Evolutionary conservation across 2,329 filamentous ascomycete genomes (phyloP).

Genomic region (Leptodontidium sp.): DNA sequence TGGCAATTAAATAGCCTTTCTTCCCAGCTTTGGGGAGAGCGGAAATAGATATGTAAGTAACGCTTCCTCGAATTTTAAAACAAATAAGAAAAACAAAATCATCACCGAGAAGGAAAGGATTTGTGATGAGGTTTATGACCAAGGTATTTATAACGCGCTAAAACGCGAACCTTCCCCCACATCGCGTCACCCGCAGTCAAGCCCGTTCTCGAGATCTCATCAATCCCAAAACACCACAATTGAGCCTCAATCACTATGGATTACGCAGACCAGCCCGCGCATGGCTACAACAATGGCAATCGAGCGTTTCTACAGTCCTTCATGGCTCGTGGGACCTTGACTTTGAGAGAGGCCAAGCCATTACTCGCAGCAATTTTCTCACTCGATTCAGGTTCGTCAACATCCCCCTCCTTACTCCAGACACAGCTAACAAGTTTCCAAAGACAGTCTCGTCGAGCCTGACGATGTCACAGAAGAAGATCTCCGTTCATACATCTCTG

Average conservation of each 20-base stretch:
- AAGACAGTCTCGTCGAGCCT: constrained; percentile 57
- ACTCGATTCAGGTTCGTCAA: constrained; percentile 46
- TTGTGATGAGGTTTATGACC: background rate
- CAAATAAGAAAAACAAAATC: background rate
- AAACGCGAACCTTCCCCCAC: constrained; percentile 24
- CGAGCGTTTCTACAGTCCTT: constrained; percentile 92
- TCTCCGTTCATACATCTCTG: constrained; percentile 73
- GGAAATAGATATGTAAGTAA: too few species aligned
- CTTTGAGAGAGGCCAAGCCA: constrained; percentile 74
- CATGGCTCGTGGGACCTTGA: constrained; percentile 79
- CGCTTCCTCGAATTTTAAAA: background rate
- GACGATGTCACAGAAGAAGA: constrained; percentile 73
- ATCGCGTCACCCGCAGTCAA: constrained; percentile 27
- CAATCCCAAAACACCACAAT: background rate
- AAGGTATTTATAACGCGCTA: constrained; percentile 11
- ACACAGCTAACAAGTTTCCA: constrained; percentile 7
- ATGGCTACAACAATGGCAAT: constrained; percentile 63
- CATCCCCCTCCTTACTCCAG: background rate
- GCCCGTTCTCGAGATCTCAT: background rate
- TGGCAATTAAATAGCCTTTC: too few species aligned
- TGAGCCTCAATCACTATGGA: background rate
- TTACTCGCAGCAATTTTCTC: constrained; percentile 81
- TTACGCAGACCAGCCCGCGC: constrained; percentile 24
- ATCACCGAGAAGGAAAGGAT: background rate
- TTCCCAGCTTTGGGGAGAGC: too few species aligned